A percentile compares a stretch with the other conserved stretches of the same genome.
Evolutionary conservation across 495 filamentous ascomycete genomes (phyloP).

Genomic region (Hypoxylon fuscum): DNA sequence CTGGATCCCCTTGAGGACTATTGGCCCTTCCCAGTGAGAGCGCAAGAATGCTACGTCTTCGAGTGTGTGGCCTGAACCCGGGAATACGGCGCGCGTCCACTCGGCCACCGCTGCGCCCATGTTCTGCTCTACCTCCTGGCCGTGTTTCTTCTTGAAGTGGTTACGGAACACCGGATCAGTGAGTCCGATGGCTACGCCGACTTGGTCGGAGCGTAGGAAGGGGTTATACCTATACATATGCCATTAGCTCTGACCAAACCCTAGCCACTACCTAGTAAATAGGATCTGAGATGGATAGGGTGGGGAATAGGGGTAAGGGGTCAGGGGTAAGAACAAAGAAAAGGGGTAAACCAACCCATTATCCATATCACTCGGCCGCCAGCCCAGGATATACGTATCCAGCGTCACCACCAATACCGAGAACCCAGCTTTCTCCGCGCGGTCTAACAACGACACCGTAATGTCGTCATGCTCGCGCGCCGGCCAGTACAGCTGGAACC

Average conservation of each 20-base stretch:
- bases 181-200: slow-evolving; percentile 40
- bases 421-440: slow-evolving; percentile 63
- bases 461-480: slow-evolving; percentile 57
- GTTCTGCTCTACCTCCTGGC: slow-evolving; percentile 6
- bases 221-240: slow-evolving; percentile 29
- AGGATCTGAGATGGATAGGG: too few species aligned
- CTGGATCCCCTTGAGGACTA: slow-evolving; percentile 70
- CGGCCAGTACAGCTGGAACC: slow-evolving; percentile 74
- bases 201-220: slow-evolving; percentile 37
- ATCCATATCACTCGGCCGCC: slow-evolving; percentile 70
- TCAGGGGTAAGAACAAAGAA: not conserved
- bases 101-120: slow-evolving; percentile 28
- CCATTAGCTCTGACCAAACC: not conserved
- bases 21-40: slow-evolving; percentile 53
- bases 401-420: slow-evolving; percentile 63
- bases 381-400: slow-evolving; percentile 64
- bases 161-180: slow-evolving; percentile 41
- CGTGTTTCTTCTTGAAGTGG: slow-evolving; percentile 32
- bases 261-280: too few species aligned
- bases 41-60: slow-evolving; percentile 66
- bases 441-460: slow-evolving; percentile 64
- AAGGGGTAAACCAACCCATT: slow-evolving; percentile 48
- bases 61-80: slow-evolving; percentile 28
- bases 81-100: slow-evolving; percentile 36
- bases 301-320: slow-evolving; percentile 3